phyloP scores from a whole-genome alignment of 2,329 filamentous ascomycete species.

The Sphaceloma murrayae region DNA sequence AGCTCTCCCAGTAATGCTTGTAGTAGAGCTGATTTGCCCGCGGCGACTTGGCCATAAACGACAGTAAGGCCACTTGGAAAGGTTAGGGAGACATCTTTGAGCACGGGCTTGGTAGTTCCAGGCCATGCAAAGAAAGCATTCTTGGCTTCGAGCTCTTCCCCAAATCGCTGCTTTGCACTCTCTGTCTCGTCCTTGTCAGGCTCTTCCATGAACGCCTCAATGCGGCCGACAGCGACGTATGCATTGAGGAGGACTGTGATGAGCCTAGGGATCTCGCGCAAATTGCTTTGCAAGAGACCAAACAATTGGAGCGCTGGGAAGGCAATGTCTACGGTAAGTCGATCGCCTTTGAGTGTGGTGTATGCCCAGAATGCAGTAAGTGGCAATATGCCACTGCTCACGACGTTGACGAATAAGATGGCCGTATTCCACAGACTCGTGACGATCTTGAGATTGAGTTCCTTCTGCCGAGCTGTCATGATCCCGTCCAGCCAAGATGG shows the following conservation, averaged over 20 bases:
- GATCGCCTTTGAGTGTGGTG: constrained; percentile 58
- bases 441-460: constrained; percentile 56
- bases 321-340: constrained; percentile 68
- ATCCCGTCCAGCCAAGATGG: constrained; percentile 62
- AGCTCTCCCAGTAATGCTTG: constrained; percentile 52
- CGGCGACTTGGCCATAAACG: constrained; percentile 53
- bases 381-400: constrained; percentile 66
- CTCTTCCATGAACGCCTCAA: constrained; percentile 79
- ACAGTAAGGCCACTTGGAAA: constrained; percentile 51
- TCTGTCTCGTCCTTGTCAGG: constrained; percentile 52
- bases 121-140: constrained; percentile 73
- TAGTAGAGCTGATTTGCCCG: constrained; percentile 54
- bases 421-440: constrained; percentile 53
- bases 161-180: constrained; percentile 28
- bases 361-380: constrained; percentile 75
- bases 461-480: constrained; percentile 56
- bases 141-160: constrained; percentile 40
- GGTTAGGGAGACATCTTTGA: constrained; percentile 44
- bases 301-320: constrained; percentile 83
- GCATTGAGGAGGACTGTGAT: constrained; percentile 72
- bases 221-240: constrained; percentile 68
- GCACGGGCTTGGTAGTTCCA: constrained; percentile 48
- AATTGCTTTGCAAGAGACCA: constrained; percentile 58
- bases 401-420: constrained; percentile 59
- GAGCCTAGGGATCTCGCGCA: constrained; percentile 65